Percentiles rank a stretch among this genome's conserved stretches.
Conservation (phyloP, 805 yeast species). For the Lipomyces sp. region DNA sequence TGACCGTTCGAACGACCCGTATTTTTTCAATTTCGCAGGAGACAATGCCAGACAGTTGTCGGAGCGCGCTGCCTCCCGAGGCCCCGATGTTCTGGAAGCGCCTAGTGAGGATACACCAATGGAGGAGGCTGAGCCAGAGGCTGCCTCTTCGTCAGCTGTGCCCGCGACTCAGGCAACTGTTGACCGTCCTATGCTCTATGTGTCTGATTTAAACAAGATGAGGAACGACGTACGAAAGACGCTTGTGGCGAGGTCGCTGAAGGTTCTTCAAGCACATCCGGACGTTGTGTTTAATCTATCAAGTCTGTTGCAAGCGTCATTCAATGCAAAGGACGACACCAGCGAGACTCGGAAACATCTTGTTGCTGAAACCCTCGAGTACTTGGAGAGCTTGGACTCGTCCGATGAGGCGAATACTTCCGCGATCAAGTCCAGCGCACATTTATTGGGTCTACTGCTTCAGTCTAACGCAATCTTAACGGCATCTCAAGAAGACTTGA, state of each 20-base stretch:
- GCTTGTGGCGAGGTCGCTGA: conserved; percentile 28
- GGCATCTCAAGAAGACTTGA: conserved; percentile 21
- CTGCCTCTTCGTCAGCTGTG: not conserved
- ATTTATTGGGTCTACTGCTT: conserved; percentile 33
- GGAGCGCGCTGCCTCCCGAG: no score
- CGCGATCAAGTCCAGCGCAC: conserved; percentile 17
- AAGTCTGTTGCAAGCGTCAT: conserved; percentile 23
- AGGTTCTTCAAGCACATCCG: conserved; percentile 26
- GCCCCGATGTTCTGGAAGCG: no score
- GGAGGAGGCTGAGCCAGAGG: not conserved
- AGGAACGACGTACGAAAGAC: conserved; percentile 26
- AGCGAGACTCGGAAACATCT: not conserved
- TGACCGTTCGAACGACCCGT: no score
- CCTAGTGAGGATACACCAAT: not conserved
- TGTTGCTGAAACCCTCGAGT: not conserved
- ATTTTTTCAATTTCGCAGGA: no score
- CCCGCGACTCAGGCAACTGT: not conserved
- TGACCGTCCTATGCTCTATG: not conserved
- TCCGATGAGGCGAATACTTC: conserved; percentile 3
- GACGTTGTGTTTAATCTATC: conserved; percentile 31
- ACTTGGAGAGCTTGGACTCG: not conserved
- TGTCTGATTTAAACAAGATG: conserved; percentile 29
- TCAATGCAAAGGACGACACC: conserved; percentile 6
- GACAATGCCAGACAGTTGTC: no score
- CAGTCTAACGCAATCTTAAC: conserved; percentile 27